These are phyloP conservation scores for Blastocystis sp. DNA, from an alignment of 352 stramenopile genomes.

Conservation along the genomic window DNA sequence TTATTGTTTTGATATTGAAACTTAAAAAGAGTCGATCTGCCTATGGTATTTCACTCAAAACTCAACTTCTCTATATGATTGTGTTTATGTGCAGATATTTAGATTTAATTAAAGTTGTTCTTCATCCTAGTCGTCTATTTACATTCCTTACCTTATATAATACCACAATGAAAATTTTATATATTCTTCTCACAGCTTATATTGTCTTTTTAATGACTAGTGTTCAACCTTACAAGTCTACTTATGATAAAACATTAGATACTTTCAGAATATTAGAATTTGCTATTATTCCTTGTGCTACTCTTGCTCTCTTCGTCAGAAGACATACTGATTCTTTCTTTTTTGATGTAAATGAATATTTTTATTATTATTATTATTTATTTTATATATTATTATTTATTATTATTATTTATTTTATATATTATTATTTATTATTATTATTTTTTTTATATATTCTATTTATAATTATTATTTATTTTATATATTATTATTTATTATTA, in stretches of 20 bases:
- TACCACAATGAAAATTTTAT: conserved; percentile 92
- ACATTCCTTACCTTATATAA: conserved; percentile 87
- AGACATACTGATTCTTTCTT: conserved; percentile 11
- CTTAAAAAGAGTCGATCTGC: conserved; percentile 67
- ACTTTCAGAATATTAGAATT: conserved; percentile 94
- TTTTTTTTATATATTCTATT: neutral
- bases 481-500: too few species aligned
- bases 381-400: conserved; percentile 3
- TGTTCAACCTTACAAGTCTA: conserved; percentile 69
- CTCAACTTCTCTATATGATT: conserved; percentile 93
- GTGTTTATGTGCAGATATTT: conserved; percentile 93
- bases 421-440: neutral
- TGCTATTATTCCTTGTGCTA: conserved; percentile 72
- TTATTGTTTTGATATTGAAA: conserved; percentile 88
- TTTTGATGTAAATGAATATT: conserved; percentile 15
- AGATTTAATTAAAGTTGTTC: conserved; percentile 72
- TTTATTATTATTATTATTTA: neutral
- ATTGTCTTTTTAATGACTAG: conserved; percentile 95
- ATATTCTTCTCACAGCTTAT: conserved; percentile 75
- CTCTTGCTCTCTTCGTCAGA: conserved; percentile 83
- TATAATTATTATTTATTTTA: neutral
- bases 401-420: conserved; percentile 25
- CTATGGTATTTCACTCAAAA: conserved; percentile 80
- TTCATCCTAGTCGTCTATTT: conserved; percentile 47
- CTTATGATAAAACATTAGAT: conserved; percentile 94